These are phyloP conservation scores for Fraxinus latifolia DNA, from an alignment of 305 asterid species.

Conservation along the genomic window DNA sequence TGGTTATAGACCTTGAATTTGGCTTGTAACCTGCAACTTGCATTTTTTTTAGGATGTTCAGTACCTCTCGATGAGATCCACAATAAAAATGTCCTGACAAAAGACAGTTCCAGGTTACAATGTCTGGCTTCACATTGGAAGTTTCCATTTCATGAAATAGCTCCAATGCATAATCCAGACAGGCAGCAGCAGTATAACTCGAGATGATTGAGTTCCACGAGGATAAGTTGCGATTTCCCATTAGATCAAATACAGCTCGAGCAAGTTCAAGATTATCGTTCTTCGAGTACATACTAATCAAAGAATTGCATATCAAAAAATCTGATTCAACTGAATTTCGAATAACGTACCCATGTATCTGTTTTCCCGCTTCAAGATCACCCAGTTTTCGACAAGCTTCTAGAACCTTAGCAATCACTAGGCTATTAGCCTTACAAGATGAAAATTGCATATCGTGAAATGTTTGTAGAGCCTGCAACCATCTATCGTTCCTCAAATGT, in stretches of 20 bases:
- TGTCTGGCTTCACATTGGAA: constrained; percentile 34
- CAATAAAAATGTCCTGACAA: constrained; percentile 36
- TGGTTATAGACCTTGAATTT: constrained; percentile 34
- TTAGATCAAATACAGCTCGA: constrained; percentile 35
- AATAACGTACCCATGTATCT: constrained; percentile 45
- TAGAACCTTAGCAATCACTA: constrained; percentile 32
- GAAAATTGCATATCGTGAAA: constrained; percentile 32
- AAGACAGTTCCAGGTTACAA: constrained; percentile 45
- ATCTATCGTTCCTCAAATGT: constrained; percentile 33
- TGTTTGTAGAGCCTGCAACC: constrained; percentile 29
- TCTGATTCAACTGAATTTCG: constrained; percentile 32
- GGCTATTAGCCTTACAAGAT: constrained; percentile 27
- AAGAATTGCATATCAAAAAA: constrained; percentile 30
- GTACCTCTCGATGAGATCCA: constrained; percentile 30
- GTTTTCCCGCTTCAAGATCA: constrained; percentile 33
- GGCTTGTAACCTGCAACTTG: constrained; percentile 38
- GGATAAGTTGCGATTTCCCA: constrained; percentile 34
- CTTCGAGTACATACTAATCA: constrained; percentile 42
- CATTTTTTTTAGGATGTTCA: constrained; percentile 30
- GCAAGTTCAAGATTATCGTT: constrained; percentile 26
- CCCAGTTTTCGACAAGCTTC: constrained; percentile 42
- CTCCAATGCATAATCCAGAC: constrained; percentile 29
- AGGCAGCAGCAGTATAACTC: constrained; percentile 34
- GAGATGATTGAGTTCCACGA: constrained; percentile 49
- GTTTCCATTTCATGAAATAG: constrained; percentile 34